Conservation (phyloP, 768 basidiomycete genomes). For the Xerocomellus chrysenteron region DNA sequence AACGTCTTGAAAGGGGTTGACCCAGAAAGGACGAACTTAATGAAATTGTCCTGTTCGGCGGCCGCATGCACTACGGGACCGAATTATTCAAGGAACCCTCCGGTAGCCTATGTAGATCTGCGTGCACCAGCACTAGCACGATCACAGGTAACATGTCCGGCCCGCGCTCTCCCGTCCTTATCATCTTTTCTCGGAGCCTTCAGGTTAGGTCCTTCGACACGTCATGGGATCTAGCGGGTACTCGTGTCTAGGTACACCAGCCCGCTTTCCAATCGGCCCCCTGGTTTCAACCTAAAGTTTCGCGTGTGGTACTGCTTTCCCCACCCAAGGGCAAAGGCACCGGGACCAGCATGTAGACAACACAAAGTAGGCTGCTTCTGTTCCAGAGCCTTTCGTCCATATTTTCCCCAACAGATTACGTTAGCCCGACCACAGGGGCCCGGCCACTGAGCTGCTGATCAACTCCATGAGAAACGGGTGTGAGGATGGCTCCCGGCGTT, state of each 20-base stretch:
- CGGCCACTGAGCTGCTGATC: slow-evolving; percentile 1
- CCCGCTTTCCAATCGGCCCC: neutral
- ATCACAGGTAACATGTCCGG: neutral
- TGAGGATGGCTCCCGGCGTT: slow-evolving; percentile 15
- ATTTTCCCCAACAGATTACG: neutral
- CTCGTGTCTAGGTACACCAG: neutral
- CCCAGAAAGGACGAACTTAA: too few relatives aligned
- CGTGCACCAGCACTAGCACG: neutral
- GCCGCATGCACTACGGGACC: too few relatives aligned
- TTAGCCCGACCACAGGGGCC: neutral
- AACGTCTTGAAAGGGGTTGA: too few relatives aligned
- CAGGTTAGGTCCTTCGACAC: neutral
- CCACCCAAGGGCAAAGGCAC: slow-evolving; percentile 12
- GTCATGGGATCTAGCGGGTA: slow-evolving; percentile 4
- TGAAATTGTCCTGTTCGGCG: too few relatives aligned
- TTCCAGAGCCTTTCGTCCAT: neutral
- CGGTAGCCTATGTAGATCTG: neutral
- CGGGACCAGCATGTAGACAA: slow-evolving; percentile 12
- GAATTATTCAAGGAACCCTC: neutral
- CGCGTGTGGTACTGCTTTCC: slow-evolving; percentile 1
- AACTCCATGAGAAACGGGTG: slow-evolving; percentile 24
- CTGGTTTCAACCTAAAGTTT: neutral
- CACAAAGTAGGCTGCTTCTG: slow-evolving; percentile 35
- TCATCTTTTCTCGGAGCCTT: neutral
- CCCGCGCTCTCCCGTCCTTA: neutral